Percentiles rank a stretch among this genome's conserved stretches.
These are phyloP conservation scores for Xerocomellus chrysenteron DNA, from an alignment of 768 basidiomycete genomes.

Conservation along the genomic window DNA sequence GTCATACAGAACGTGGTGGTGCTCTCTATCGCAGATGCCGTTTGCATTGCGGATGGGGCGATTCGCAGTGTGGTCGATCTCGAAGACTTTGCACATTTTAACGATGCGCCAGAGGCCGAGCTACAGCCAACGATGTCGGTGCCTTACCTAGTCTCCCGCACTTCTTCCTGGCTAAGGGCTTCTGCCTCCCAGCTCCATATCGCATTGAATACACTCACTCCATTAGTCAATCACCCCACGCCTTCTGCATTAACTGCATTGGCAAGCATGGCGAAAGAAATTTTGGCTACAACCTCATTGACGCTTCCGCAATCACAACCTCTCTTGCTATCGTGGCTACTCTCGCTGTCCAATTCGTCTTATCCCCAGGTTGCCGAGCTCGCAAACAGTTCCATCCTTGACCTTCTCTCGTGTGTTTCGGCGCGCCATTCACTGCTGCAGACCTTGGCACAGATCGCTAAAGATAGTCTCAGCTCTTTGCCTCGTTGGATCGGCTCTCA, in stretches of 20 bases:
- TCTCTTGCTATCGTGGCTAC: constrained; percentile 67
- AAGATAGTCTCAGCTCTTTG: constrained; percentile 63
- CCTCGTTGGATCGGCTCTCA: constrained; percentile 70
- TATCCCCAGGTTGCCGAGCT: constrained; percentile 50
- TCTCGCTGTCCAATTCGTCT: constrained; percentile 65
- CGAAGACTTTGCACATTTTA: constrained; percentile 55
- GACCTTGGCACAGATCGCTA: constrained; percentile 59
- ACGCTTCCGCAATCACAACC: constrained; percentile 69
- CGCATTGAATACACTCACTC: constrained; percentile 73
- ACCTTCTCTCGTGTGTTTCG: constrained; percentile 45
- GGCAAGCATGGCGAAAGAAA: constrained; percentile 48
- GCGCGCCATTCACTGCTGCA: constrained; percentile 49
- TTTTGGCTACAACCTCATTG: constrained; percentile 55
- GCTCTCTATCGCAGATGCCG: constrained; percentile 62
- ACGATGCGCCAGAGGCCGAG: constrained; percentile 11
- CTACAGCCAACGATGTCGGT: constrained; percentile 26
- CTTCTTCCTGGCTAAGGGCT: constrained; percentile 75
- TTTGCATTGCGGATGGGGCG: constrained; percentile 62
- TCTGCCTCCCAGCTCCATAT: constrained; percentile 83
- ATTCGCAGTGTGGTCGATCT: constrained; percentile 55
- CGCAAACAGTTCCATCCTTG: constrained; percentile 47
- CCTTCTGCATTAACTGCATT: constrained; percentile 62
- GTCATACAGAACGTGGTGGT: constrained; percentile 57
- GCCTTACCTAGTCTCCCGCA: constrained; percentile 56
- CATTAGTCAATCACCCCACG: constrained; percentile 70